These are phyloP conservation scores for Cryptococcus amylolentus DNA, from an alignment of 1,284 basidiomycete species.

Conservation along the genomic window DNA sequence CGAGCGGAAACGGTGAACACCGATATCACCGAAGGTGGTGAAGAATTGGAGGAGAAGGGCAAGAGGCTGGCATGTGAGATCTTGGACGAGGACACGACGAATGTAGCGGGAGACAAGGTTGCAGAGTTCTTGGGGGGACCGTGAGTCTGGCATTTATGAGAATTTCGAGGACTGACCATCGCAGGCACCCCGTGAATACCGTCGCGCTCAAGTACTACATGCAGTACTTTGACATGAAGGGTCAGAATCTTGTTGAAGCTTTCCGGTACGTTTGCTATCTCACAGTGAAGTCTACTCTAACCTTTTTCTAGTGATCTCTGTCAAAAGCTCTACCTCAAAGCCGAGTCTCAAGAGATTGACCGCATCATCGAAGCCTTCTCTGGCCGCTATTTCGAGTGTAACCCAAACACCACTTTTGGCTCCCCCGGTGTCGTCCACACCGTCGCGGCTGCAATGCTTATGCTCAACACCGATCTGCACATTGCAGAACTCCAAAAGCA, in stretches of 20 bases:
- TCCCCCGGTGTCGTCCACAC: slow-evolving; percentile 86
- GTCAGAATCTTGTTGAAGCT: slow-evolving; percentile 76
- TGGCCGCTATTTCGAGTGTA: slow-evolving; percentile 84
- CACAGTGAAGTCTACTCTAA: neutral
- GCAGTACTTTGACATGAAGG: slow-evolving; percentile 81
- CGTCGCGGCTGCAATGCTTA: slow-evolving; percentile 83
- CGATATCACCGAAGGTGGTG: neutral
- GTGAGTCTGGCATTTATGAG: slow-evolving; percentile 56
- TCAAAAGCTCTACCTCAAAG: slow-evolving; percentile 86
- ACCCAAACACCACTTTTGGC: slow-evolving; percentile 73
- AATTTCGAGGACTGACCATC: neutral
- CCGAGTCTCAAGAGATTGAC: slow-evolving; percentile 96
- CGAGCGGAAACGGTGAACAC: neutral
- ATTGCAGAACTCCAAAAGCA: slow-evolving; percentile 82
- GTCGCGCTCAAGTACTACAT: slow-evolving; percentile 75
- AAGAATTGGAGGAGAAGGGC: slow-evolving; percentile 58
- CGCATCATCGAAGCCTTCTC: slow-evolving; percentile 91
- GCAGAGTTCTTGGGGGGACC: slow-evolving; percentile 91
- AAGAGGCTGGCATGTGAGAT: slow-evolving; percentile 72
- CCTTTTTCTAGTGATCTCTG: slow-evolving; percentile 66
- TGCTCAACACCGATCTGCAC: slow-evolving; percentile 96
- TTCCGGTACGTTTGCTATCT: slow-evolving; percentile 65
- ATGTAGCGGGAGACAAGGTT: slow-evolving; percentile 82
- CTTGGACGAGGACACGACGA: slow-evolving; percentile 81
- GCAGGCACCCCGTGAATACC: slow-evolving; percentile 70